Evolutionary conservation across 2,329 filamentous ascomycete genomes (phyloP), one percentile per base, ranked within the genome.

Genomic region (Fusarium dimerum): DNA sequence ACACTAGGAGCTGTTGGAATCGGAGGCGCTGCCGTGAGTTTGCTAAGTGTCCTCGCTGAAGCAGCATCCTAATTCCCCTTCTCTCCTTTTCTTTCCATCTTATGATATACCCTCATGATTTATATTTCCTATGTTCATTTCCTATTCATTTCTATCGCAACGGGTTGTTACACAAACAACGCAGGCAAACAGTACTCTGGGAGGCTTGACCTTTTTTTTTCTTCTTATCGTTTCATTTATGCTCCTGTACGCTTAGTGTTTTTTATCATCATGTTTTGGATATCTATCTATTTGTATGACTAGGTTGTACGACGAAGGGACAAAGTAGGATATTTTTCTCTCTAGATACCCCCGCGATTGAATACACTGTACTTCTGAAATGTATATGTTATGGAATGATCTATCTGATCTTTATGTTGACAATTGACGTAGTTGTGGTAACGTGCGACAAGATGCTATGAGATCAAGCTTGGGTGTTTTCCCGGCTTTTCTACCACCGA

Each of bases 1-100:
- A 78, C 81, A 15, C 72, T 85, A 5, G 76, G 78, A 2, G 81
- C 80, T 1, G 83, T 82, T 6, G 79, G 83, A 1, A 80, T 87
- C 30, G 83, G 83, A 5, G 81, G 83, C 10, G 83, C 82, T 0
- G 83, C 84, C 1, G 82, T 78, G 3, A 84, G 81, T 48, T 67
- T 86, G 54, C 62, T 86, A 43, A 79, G 78, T 48, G 81, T 85
- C 1, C 68, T 86, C 32, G 77, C 79, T 5, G 82, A 86, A 64
- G 83, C 82, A 26, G 82, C 81, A 5, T 66, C 66, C 10, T 57
- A 43, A 55, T 54, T 26, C 20, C 10, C 7, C 41, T 42, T 17
- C 1, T 29, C 17, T 45, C 3, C 17, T 32, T 42, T 41, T 50
- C 48, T 17, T 18, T 59, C 54, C 47, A 48, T 40, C 43, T n/a